A percentile compares a stretch with the other conserved stretches of the same genome.
Conservation (phyloP, 139 green algal genomes). For the Zygnema cylindricum region DNA sequence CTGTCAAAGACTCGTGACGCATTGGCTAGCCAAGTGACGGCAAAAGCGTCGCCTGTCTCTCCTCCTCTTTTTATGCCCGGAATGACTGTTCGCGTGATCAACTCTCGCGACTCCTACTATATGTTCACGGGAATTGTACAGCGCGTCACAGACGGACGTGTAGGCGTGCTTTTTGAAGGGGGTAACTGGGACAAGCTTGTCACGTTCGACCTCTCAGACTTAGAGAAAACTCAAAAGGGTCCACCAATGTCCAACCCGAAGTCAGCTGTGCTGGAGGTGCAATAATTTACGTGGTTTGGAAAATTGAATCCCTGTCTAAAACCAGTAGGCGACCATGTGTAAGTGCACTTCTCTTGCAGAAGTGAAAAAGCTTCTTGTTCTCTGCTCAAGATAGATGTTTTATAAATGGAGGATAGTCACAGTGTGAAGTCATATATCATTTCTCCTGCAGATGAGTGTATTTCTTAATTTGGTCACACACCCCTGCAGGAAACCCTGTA, state of each 20-base stretch:
- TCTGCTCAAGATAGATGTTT: too few species aligned
- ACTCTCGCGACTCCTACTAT: constrained; percentile 55
- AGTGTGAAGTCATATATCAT: too few species aligned
- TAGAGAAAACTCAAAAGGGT: constrained; percentile 50
- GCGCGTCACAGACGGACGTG: constrained; percentile 61
- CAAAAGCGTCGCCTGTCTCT: neutral
- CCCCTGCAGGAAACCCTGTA: too few species aligned
- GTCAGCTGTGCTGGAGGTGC: constrained; percentile 47
- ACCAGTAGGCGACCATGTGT: too few species aligned
- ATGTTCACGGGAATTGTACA: constrained; percentile 62
- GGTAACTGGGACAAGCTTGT: constrained; percentile 68
- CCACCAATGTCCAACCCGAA: constrained; percentile 59
- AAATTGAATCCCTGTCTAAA: too few species aligned
- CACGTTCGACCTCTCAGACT: constrained; percentile 49
- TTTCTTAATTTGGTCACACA: too few species aligned
- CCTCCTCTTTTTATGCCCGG: constrained; percentile 61
- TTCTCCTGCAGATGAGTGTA: too few species aligned
- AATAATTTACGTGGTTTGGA: too few species aligned
- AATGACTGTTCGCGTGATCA: constrained; percentile 63
- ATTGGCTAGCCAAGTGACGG: neutral
- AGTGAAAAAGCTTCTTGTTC: too few species aligned
- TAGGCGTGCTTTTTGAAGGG: constrained; percentile 63
- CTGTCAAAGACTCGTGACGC: constrained; percentile 10
- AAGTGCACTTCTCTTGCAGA: too few species aligned
- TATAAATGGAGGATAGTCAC: too few species aligned